Conservation (phyloP, 1,139 yeast genomes). For the Pneumocystis sp. region DNA sequence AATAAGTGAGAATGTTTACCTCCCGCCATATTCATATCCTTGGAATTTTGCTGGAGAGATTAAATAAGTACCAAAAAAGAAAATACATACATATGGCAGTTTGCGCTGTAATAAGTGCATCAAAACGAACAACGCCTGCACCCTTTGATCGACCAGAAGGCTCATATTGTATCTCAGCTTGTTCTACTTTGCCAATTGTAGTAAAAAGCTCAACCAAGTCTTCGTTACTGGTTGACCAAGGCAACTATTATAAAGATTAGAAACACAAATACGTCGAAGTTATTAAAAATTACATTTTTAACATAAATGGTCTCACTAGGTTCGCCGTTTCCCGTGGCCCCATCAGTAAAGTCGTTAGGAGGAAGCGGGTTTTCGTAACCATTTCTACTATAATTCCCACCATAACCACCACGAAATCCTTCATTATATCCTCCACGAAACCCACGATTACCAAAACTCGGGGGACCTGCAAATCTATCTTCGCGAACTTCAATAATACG, state of each 20-base stretch:
- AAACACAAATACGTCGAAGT: neutral
- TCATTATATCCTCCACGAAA: constrained; percentile 11
- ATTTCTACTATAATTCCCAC: constrained; percentile 14
- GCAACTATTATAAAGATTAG: constrained; percentile 29
- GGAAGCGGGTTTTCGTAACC: constrained; percentile 11
- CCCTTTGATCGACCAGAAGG: constrained; percentile 63
- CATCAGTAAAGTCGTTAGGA: constrained; percentile 42
- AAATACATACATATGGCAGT: constrained; percentile 45
- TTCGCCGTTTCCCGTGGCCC: constrained; percentile 51
- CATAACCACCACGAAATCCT: constrained; percentile 11
- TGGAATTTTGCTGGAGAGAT: constrained; percentile 30
- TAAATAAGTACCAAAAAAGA: neutral
- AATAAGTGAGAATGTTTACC: constrained; percentile 4
- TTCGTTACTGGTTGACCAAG: constrained; percentile 72
- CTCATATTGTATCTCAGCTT: constrained; percentile 64
- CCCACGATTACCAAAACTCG: constrained; percentile 11
- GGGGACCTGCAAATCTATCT: constrained; percentile 14
- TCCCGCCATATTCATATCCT: constrained; percentile 69
- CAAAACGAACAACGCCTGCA: constrained; percentile 69
- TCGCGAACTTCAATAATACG: constrained; percentile 60
- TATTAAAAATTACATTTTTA: constrained; percentile 30
- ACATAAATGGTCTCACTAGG: constrained; percentile 52
- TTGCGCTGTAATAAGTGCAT: constrained; percentile 52
- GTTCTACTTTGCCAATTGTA: constrained; percentile 60
- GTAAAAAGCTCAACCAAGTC: constrained; percentile 79